phyloP scores from a whole-genome alignment of 805 yeast species.

The Starmerella bacillaris region DNA sequence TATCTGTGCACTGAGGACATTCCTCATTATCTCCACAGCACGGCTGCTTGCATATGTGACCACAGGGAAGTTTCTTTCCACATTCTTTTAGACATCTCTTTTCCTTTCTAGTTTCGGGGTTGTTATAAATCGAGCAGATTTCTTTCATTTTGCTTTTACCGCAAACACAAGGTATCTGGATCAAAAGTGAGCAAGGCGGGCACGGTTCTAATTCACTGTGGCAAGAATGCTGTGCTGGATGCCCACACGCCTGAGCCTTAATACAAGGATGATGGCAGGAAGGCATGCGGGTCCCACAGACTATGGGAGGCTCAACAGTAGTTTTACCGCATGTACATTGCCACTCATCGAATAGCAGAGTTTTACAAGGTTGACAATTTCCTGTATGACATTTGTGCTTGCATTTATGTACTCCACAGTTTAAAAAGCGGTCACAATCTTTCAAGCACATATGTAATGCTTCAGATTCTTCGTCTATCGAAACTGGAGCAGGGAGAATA shows the following conservation, averaged over 20 bases:
- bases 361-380: slow-evolving; percentile 19
- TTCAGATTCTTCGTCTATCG: background rate
- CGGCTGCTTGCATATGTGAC: slow-evolving; percentile 6
- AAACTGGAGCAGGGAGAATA: background rate
- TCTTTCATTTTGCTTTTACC: slow-evolving; percentile 24
- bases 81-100: background rate
- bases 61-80: slow-evolving; percentile 3
- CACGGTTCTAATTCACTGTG: slow-evolving; percentile 8
- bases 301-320: slow-evolving; percentile 18
- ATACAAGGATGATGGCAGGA: slow-evolving; percentile 16
- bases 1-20: slow-evolving; percentile 6
- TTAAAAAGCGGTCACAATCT: background rate
- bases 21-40: slow-evolving; percentile 7
- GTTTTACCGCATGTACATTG: slow-evolving; percentile 21
- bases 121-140: background rate
- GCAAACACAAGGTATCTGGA: slow-evolving; percentile 41
- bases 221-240: slow-evolving; percentile 15
- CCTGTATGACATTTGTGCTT: slow-evolving; percentile 19
- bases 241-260: slow-evolving; percentile 20
- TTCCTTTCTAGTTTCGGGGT: background rate
- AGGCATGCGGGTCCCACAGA: slow-evolving; percentile 20
- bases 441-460: slow-evolving; percentile 2
- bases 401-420: slow-evolving; percentile 3
- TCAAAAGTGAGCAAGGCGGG: slow-evolving; percentile 20
- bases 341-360: slow-evolving; percentile 19